Conservation (phyloP, 2,329 filamentous ascomycete species). For the Penicillium thymicola region DNA sequence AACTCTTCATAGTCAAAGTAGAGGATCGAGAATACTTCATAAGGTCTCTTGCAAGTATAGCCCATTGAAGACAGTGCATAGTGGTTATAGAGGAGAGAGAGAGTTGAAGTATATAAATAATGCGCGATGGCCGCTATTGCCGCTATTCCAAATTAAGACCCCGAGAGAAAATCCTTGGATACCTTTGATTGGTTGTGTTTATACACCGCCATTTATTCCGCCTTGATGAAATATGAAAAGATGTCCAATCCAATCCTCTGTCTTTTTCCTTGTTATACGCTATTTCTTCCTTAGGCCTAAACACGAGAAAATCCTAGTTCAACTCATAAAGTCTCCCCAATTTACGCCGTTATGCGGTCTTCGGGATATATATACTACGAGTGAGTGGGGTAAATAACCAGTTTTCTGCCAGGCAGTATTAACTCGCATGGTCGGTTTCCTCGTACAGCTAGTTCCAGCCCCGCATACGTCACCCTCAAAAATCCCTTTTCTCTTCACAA, state of each 20-base stretch:
- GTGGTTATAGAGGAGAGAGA: background rate
- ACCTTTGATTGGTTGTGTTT: background rate
- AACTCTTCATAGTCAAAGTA: too few species aligned
- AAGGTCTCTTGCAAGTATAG: background rate
- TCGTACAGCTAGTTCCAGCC: slow-evolving; percentile 20
- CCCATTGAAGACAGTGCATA: too few species aligned
- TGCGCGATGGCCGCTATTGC: background rate
- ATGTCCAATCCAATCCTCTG: background rate
- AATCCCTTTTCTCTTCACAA: slow-evolving; percentile 20
- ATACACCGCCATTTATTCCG: background rate
- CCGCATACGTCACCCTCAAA: slow-evolving; percentile 40
- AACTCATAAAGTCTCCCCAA: background rate
- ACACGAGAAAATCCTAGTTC: background rate
- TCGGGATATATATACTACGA: background rate
- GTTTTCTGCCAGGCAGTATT: background rate
- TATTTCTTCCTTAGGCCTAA: background rate
- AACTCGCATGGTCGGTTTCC: background rate
- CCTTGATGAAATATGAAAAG: background rate
- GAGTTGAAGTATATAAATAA: background rate
- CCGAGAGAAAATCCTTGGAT: background rate
- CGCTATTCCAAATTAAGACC: background rate
- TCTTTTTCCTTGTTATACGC: background rate
- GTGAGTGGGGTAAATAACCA: background rate
- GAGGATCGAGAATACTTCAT: background rate
- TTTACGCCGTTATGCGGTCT: background rate